Percentiles rank a stretch among this genome's conserved stretches.
Evolutionary conservation across 192 early-diverging fungal genomes (phyloP).

Genomic region (Backusella sp.): DNA sequence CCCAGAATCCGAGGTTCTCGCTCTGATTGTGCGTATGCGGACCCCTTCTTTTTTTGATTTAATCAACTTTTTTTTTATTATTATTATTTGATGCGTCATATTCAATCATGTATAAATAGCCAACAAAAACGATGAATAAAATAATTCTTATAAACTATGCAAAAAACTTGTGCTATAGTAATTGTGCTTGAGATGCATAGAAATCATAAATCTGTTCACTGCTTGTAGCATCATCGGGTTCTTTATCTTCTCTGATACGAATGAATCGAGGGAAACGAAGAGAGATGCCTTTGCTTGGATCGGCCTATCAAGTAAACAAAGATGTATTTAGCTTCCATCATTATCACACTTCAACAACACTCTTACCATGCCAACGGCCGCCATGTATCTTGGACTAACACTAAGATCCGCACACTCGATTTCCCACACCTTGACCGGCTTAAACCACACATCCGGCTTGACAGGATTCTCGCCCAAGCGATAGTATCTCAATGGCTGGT

Average conservation of each 20-base stretch:
- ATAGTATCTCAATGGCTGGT: slow-evolving; percentile 80
- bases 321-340: too few species aligned
- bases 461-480: slow-evolving; percentile 67
- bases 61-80: too few species aligned
- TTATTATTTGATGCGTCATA: too few species aligned
- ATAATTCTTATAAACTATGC: too few species aligned
- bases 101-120: too few species aligned
- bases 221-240: slow-evolving; percentile 87
- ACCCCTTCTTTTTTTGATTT: too few species aligned
- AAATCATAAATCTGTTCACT: slow-evolving; percentile 58
- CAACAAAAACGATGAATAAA: too few species aligned
- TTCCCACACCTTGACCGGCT: slow-evolving; percentile 92
- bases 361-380: slow-evolving; percentile 74
- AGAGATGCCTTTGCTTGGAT: slow-evolving; percentile 87
- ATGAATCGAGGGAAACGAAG: slow-evolving; percentile 98
- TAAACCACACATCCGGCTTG: slow-evolving; percentile 97
- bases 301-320: slow-evolving; percentile 44
- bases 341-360: too few species aligned
- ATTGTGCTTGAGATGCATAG: slow-evolving; percentile 14
- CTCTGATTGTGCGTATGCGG: too few species aligned
- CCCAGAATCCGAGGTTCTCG: too few species aligned
- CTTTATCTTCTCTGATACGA: slow-evolving; percentile 93
- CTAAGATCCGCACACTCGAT: slow-evolving; percentile 96
- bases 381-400: slow-evolving; percentile 92
- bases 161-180: not conserved